Base-by-base conservation (phyloP, 2,329 filamentous ascomycete genomes). In the Bipolaris bicolor region DNA sequence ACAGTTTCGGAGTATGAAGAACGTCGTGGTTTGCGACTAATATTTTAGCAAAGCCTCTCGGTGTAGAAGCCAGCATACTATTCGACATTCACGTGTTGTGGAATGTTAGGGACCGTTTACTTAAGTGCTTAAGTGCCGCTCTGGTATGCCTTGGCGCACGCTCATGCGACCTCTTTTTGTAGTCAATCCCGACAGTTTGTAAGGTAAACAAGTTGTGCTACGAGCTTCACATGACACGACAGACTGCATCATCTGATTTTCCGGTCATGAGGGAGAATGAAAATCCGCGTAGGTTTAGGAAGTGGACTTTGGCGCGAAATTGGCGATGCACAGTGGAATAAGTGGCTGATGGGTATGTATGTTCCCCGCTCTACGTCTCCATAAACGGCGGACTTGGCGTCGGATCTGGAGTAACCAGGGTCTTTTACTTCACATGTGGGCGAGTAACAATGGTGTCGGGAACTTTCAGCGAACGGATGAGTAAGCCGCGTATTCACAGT, bases 401-500 rank as follows among this genome's bases (percentile, higher is more conserved):
- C 11, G 31, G 18, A 33, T 39, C 16, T 48, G 13, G 46, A 40
- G 31, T 16, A 29, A 15, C 49, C 15, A n/a, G 15, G 58, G 26
- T 20, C 43, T 49, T 33, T 11, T 33, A 20, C 7, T 52, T 31
- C 22, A 20, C 51, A 45, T 29, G 45, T n/a, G 33, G 24, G 40
- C 20, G 18, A 40, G 10, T 40, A 39, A 11, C 34, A 49, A 39
- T 16, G 34, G 22, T 39, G 46, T 13, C 13, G 5, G 22, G 22
- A 7, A 24, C 7, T 22, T 26, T 34, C 22, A 41, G 9, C n/a
- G 20, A 15, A 34, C 22, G 67, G 61, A 68, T 5, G 60, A 57
- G 33, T 64, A 52, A n/a, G 65, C 55, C 4, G 63, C 55, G 33
- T 74, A 72, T 40, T 64, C 57, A 54, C 70, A 74, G 43, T 69